These are phyloP conservation scores for Stachybotrys elegans DNA, from an alignment of 2,329 filamentous ascomycete genomes.

Conservation along the genomic window DNA sequence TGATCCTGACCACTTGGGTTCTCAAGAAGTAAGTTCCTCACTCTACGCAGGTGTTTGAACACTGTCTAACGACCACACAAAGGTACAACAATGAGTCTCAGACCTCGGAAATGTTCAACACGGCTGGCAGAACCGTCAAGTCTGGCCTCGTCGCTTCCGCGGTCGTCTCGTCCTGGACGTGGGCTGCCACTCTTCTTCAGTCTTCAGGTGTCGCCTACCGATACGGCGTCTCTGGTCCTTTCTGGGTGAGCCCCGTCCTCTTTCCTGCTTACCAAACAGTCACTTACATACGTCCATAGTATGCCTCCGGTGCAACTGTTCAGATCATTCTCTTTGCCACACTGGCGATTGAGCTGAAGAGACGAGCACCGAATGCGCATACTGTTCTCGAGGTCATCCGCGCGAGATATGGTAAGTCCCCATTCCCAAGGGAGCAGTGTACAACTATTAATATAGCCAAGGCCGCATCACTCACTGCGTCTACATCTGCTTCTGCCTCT, in stretches of 20 bases:
- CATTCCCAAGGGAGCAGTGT: too few relatives aligned
- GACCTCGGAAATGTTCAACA: conserved; percentile 83
- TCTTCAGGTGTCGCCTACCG: conserved; percentile 65
- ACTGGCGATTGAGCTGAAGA: conserved; percentile 77
- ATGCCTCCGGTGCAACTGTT: conserved; percentile 61
- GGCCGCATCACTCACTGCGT: conserved; percentile 62
- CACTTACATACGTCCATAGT: too few relatives aligned
- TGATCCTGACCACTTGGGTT: conserved; percentile 46
- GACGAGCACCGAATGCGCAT: conserved; percentile 76
- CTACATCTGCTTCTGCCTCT: conserved; percentile 71
- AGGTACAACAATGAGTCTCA: conserved; percentile 57
- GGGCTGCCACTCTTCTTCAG: conserved; percentile 73
- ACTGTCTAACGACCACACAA: conserved; percentile 38
- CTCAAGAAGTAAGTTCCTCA: too few relatives aligned
- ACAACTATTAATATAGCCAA: too few relatives aligned
- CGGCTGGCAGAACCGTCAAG: conserved; percentile 76
- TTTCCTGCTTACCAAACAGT: too few relatives aligned
- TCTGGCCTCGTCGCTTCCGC: conserved; percentile 79
- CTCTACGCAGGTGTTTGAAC: too few relatives aligned
- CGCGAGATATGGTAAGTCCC: conserved; percentile 69
- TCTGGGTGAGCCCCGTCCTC: conserved; percentile 41
- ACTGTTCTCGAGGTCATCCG: conserved; percentile 72
- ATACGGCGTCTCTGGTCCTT: conserved; percentile 58
- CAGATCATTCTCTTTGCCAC: conserved; percentile 82
- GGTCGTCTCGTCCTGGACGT: conserved; percentile 82